phyloP scores from a whole-genome alignment of 371 early-diverging fungal genomes.

The Rhizopus stolonifer region DNA sequence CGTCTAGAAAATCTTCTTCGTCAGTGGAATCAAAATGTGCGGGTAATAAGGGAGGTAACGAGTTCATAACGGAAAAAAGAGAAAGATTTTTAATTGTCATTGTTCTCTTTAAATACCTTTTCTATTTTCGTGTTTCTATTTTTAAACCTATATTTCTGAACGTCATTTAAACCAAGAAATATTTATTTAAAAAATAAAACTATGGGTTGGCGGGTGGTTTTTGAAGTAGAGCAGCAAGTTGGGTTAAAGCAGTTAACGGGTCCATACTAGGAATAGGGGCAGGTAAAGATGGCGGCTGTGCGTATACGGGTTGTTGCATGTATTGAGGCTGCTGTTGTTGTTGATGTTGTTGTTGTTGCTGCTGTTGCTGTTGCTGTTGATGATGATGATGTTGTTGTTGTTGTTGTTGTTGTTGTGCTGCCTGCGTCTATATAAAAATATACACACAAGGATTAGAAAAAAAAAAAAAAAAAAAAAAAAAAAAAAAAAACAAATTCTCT shows the following conservation, averaged over 20 bases:
- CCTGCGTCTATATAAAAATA: no score
- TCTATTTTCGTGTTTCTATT: no score
- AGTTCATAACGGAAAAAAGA: neutral
- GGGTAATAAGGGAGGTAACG: conserved; percentile 8
- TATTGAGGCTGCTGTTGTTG: conserved; percentile 7
- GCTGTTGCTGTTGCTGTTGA: no score
- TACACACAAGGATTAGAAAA: no score
- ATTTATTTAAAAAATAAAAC: no score
- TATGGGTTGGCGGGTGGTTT: no score
- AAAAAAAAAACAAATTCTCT: no score
- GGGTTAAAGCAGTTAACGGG: conserved; percentile 24
- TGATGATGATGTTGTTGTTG: no score
- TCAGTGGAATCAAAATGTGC: conserved; percentile 2
- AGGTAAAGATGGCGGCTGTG: neutral
- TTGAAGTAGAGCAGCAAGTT: conserved; percentile 24
- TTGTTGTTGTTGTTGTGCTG: conserved; percentile 25
- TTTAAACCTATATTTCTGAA: no score
- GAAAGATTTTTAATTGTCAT: conserved; percentile 7
- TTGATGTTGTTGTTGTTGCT: conserved; percentile 7
- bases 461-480: no score
- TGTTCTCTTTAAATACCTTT: neutral
- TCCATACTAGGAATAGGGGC: conserved; percentile 29
- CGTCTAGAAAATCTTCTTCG: conserved; percentile 5
- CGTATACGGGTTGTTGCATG: neutral
- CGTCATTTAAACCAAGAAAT: no score